Conservation (phyloP, 1,284 basidiomycete genomes). For the Irpex sp. region DNA sequence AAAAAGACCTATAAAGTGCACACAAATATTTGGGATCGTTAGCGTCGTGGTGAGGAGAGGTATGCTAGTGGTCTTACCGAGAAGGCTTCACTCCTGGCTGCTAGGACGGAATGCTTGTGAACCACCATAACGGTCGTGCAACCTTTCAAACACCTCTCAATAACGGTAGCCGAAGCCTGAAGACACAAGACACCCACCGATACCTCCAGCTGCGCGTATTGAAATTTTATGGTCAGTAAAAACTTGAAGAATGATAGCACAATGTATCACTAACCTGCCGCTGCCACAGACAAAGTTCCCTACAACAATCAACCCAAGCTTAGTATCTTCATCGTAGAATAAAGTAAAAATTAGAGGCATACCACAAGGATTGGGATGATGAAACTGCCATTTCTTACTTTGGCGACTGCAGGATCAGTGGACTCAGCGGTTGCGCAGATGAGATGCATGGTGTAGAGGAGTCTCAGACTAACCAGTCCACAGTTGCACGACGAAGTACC, state of each 20-base stretch:
- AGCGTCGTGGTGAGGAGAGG: neutral
- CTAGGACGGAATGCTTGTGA: slow-evolving; percentile 26
- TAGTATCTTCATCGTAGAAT: neutral
- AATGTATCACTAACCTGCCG: neutral
- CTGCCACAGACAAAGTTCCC: neutral
- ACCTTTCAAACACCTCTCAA: neutral
- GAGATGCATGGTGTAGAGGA: neutral
- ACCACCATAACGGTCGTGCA: slow-evolving; percentile 27
- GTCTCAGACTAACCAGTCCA: slow-evolving; percentile 15
- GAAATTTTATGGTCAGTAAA: neutral
- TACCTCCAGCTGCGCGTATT: neutral
- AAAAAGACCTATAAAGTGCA: slow-evolving; percentile 22
- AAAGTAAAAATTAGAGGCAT: neutral
- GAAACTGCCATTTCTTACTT: neutral
- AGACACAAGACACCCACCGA: slow-evolving; percentile 1
- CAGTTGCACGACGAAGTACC: slow-evolving; percentile 39
- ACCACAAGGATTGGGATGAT: slow-evolving; percentile 6
- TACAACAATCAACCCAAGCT: neutral
- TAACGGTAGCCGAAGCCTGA: neutral
- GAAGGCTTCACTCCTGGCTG: slow-evolving; percentile 27
- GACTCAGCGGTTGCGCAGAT: neutral
- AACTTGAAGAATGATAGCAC: no score
- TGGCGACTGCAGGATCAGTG: neutral
- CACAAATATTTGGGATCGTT: neutral
- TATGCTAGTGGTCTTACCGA: slow-evolving; percentile 21